Evolutionary conservation across 768 basidiomycete species (phyloP).

Genomic region (Calocybe cyanea): DNA sequence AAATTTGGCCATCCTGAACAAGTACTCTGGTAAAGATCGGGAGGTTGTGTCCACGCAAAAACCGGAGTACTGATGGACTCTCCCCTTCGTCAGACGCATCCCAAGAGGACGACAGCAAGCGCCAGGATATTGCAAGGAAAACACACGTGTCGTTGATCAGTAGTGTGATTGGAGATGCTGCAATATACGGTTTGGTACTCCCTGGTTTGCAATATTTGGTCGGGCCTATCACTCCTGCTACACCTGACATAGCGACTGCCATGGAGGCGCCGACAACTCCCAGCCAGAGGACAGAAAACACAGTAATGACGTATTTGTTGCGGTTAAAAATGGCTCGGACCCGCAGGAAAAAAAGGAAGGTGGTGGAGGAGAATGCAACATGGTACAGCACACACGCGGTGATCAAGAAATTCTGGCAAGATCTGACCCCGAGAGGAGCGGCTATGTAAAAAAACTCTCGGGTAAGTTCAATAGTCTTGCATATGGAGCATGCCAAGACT

Average conservation of each 20-base stretch:
- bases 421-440: conserved; percentile 11
- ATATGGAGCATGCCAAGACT: no score
- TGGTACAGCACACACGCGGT: conserved; percentile 3
- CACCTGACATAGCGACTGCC: conserved; percentile 18
- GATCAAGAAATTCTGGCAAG: conserved; percentile 14
- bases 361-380: conserved; percentile 5
- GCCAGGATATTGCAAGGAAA: conserved; percentile 29
- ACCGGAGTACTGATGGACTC: conserved; percentile 3
- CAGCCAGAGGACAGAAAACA: conserved; percentile 28
- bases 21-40: conserved; percentile 21
- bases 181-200: conserved; percentile 11
- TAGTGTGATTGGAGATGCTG: conserved; percentile 18
- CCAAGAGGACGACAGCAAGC: conserved; percentile 8
- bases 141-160: conserved; percentile 26
- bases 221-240: conserved; percentile 22
- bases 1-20: conserved; percentile 27
- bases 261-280: conserved; percentile 19
- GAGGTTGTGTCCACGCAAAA: conserved; percentile 13
- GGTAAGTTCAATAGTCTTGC: no score
- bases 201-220: conserved; percentile 28
- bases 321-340: conserved; percentile 15
- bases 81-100: no score
- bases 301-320: conserved; percentile 14
- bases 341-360: conserved; percentile 11
- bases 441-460: background rate